Evolutionary conservation across 345 rosid species (phyloP).

Genomic region (Gossypioides kirkii): DNA sequence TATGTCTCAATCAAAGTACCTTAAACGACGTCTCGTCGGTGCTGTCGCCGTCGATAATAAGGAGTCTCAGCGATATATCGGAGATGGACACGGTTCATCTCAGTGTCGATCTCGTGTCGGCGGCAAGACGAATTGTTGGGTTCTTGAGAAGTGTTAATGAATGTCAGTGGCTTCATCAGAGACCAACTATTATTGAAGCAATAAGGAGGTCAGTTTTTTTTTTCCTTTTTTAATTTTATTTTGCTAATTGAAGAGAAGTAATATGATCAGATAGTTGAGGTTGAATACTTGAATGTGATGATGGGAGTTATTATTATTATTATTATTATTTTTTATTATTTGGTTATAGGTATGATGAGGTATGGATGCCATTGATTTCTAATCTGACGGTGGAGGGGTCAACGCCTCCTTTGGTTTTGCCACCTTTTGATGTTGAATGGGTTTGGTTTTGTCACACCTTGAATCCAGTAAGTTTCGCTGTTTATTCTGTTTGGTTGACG

Average conservation of each 20-base stretch:
- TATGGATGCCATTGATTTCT: conserved; percentile 93
- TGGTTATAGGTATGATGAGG: conserved; percentile 63
- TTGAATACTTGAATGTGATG: background rate
- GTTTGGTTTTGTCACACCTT: conserved; percentile 92
- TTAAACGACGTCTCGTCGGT: conserved; percentile 22
- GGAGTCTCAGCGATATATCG: conserved; percentile 63
- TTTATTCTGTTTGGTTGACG: conserved; percentile 24
- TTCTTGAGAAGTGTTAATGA: conserved; percentile 55
- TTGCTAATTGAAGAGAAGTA: background rate
- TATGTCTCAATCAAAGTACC: background rate
- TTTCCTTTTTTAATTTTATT: too few relatives aligned
- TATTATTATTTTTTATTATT: background rate
- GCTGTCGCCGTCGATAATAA: conserved; percentile 3
- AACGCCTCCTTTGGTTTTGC: conserved; percentile 60
- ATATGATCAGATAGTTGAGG: conserved; percentile 10
- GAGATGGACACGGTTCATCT: conserved; percentile 44
- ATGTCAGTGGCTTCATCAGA: conserved; percentile 69
- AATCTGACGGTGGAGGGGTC: conserved; percentile 61
- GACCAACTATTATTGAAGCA: conserved; percentile 48
- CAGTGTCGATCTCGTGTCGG: conserved; percentile 64
- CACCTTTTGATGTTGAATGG: conserved; percentile 95
- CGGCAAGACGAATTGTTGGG: conserved; percentile 51
- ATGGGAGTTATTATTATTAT: too few relatives aligned
- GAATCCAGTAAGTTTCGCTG: conserved; percentile 61
- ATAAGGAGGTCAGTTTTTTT: conserved; percentile 50